Base-by-base conservation (phyloP, 305 asterid species). In the Fraxinus ornus region DNA sequence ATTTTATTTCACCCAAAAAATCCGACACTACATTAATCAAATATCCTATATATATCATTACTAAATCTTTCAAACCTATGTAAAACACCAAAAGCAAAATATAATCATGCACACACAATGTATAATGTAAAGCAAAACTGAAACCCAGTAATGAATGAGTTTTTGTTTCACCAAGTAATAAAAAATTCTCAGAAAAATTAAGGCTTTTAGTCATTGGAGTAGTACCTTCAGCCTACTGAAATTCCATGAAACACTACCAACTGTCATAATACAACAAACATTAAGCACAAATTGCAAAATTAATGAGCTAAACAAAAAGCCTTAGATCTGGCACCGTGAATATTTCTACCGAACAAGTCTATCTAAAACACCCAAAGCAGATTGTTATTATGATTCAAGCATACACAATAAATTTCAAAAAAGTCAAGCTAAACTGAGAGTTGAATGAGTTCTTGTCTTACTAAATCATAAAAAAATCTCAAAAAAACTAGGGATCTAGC, bases 291-390 rank as follows among this genome's bases (percentile, higher is more conserved):
- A 22, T 30, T 30, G 21, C 17, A 79, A 7, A 41, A 15, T 71
- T 10, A 49, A 44, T 72, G 55, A 72, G 76, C 26, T 0, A 72
- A 62, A 10, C 10, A 35, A 12, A 66, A 76, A 49, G 35, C 13
- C 74, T 75, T 57, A 76, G 73, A 79, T 35, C 82, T 79, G 74
- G 7, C 39, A 75, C 44, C 70, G 10, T 19, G 49, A 35, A 19
- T 26, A 39, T 36, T 39, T 70, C 30, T 21, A 73, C 44, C 7
- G 13, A 13, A 44, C 52, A 22, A 7, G 39, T 21, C 6, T 0
- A 24, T 64, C 73, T 24, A 64, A 79, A 60, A 49, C 3, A 30
- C 36, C 47, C 30, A 39, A 74, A 64, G 44, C 7, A 21, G n/a
- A 62, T 21, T 4, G 19, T 22, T 66, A 37, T 4, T 15, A 17